Conservation (phyloP, 352 stramenopile species). For the Globisporangium nagaii region DNA sequence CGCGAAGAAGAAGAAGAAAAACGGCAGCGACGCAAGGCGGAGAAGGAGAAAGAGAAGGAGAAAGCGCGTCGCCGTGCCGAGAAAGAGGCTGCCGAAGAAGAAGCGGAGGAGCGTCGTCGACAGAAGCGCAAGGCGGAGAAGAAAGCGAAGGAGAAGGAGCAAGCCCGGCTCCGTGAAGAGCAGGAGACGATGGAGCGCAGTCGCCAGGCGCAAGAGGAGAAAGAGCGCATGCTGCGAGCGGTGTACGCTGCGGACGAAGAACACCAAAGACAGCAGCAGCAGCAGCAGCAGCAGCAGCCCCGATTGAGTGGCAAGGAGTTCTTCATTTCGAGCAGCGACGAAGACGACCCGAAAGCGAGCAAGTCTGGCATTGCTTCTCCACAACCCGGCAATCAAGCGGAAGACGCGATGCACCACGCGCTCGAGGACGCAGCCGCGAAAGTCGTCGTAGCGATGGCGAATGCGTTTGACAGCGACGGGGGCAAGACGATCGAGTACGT, state of each 20-base stretch:
- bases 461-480: slow-evolving; percentile 4
- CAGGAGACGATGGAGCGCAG: background rate
- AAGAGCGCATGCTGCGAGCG: background rate
- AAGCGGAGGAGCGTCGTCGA: slow-evolving; percentile 4
- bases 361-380: background rate
- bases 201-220: background rate
- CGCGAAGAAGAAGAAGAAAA: slow-evolving; percentile 5
- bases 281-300: slow-evolving; percentile 5
- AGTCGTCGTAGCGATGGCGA: background rate
- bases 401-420: background rate
- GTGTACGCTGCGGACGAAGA: background rate
- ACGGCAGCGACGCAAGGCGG: background rate
- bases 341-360: background rate
- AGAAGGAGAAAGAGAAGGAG: slow-evolving; percentile 9
- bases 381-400: background rate
- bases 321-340: background rate
- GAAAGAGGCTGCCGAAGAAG: background rate
- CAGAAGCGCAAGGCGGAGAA: slow-evolving; percentile 5
- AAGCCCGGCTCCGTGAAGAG: background rate
- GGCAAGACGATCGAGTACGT: slow-evolving; percentile 15
- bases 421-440: slow-evolving; percentile 13
- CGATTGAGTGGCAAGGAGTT: background rate
- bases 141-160: slow-evolving; percentile 5
- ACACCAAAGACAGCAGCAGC: slow-evolving; percentile 10
- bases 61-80: slow-evolving; percentile 1